phyloP scores from a whole-genome alignment of 352 stramenopile species.

The Phytophthora sp. region DNA sequence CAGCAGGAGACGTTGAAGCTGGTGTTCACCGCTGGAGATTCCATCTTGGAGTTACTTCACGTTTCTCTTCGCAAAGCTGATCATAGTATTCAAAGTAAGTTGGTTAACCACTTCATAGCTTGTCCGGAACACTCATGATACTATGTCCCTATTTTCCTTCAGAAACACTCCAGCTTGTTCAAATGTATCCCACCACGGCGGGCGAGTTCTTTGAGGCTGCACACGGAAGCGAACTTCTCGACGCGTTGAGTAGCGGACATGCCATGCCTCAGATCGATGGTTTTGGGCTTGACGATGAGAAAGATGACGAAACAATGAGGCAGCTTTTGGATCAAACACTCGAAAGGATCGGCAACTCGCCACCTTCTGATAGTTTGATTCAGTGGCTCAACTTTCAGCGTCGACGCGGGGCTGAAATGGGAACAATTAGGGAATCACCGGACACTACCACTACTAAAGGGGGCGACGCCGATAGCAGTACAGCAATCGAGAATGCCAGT shows the following conservation, averaged over 20 bases:
- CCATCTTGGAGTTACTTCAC: slow-evolving; percentile 66
- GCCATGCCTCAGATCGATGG: slow-evolving; percentile 54
- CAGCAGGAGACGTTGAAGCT: slow-evolving; percentile 61
- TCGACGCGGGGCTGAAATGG: slow-evolving; percentile 47
- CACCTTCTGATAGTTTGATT: slow-evolving; percentile 64
- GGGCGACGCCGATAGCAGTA: not conserved
- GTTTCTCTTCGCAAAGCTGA: slow-evolving; percentile 63
- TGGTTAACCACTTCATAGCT: no score
- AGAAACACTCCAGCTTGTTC: slow-evolving; percentile 65
- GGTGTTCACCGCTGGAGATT: slow-evolving; percentile 63
- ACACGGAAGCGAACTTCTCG: slow-evolving; percentile 61
- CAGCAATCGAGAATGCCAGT: slow-evolving; percentile 17
- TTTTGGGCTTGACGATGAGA: slow-evolving; percentile 46
- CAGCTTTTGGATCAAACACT: slow-evolving; percentile 39
- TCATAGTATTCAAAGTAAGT: slow-evolving; percentile 58
- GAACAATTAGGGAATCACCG: slow-evolving; percentile 5
- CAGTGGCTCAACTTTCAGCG: slow-evolving; percentile 79
- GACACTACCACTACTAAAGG: not conserved
- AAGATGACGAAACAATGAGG: slow-evolving; percentile 47
- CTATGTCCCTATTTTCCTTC: not conserved
- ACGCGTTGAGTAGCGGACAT: slow-evolving; percentile 62
- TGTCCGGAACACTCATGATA: not conserved
- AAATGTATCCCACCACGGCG: slow-evolving; percentile 68
- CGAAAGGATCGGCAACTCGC: slow-evolving; percentile 47
- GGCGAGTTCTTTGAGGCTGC: slow-evolving; percentile 63